Percentiles rank a stretch among this genome's conserved stretches.
These are phyloP conservation scores for Gossypium davidsonii DNA, from an alignment of 441 rosid species.

Conservation along the genomic window DNA sequence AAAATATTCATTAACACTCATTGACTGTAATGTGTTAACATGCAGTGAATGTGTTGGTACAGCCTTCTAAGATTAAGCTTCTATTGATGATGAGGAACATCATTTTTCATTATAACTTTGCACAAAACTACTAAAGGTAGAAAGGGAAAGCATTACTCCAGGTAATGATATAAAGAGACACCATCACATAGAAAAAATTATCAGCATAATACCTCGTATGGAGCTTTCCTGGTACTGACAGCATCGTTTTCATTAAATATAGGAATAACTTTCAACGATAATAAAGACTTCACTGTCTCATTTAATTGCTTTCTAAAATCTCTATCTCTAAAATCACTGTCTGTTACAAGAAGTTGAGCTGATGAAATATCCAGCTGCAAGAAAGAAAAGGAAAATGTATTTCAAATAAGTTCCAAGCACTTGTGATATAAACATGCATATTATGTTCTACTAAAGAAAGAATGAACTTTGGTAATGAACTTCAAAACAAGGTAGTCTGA, in stretches of 20 bases:
- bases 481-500: neutral
- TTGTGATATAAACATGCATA: neutral
- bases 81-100: neutral
- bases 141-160: neutral
- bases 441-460: neutral
- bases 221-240: constrained; percentile 91
- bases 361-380: constrained; percentile 92
- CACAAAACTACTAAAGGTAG: neutral
- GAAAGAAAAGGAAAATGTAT: neutral
- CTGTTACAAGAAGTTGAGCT: constrained; percentile 95
- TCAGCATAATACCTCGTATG: constrained; percentile 65
- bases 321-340: constrained; percentile 68
- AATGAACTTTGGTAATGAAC: neutral
- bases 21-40: neutral
- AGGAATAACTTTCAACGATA: constrained; percentile 70
- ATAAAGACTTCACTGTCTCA: constrained; percentile 68
- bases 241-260: constrained; percentile 98
- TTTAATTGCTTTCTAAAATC: constrained; percentile 77
- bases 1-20: neutral
- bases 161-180: neutral
- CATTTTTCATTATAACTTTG: neutral
- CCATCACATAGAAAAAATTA: neutral
- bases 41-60: neutral
- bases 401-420: neutral
- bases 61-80: neutral